Percentiles rank a stretch among this genome's conserved stretches.
phyloP scores from a whole-genome alignment of 75 land plant species.

The Chamaecyparis obtusa region DNA sequence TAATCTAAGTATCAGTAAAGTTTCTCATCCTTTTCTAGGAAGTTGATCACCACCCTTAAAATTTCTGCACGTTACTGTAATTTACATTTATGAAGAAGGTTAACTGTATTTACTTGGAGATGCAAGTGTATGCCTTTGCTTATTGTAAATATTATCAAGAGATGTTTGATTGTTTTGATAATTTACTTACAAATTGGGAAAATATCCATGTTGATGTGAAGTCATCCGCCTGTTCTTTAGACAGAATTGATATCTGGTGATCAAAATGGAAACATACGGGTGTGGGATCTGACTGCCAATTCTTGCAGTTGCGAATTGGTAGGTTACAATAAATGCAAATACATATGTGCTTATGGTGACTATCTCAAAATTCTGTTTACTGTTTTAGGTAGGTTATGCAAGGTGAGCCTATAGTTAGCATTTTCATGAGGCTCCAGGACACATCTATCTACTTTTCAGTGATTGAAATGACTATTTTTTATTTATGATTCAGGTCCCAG shows the following conservation, averaged over 20 bases:
- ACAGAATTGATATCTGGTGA: slow-evolving; percentile 97
- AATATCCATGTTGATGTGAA: neutral
- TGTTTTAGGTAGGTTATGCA: neutral
- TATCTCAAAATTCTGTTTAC: neutral
- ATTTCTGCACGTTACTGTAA: neutral
- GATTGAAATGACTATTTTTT: neutral
- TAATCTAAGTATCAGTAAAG: neutral
- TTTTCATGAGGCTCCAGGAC: neutral
- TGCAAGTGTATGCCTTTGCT: neutral
- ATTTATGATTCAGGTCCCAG: slow-evolving; percentile 77
- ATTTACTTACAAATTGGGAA: neutral
- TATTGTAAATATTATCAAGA: neutral
- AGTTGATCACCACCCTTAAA: neutral
- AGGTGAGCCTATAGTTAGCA: neutral
- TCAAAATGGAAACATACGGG: slow-evolving; percentile 98
- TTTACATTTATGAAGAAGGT: neutral
- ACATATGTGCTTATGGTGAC: neutral
- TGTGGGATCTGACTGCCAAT: slow-evolving; percentile 97
- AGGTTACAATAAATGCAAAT: slow-evolving; percentile 6
- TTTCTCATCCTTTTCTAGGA: neutral
- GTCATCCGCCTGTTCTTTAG: slow-evolving; percentile 36
- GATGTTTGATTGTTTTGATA: neutral
- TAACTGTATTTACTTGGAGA: neutral
- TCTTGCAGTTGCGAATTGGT: slow-evolving; percentile 99
- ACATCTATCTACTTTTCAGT: neutral